These are phyloP conservation scores for Wickerhamomyces ciferrii DNA, from an alignment of 805 yeast species.

Conservation along the genomic window DNA sequence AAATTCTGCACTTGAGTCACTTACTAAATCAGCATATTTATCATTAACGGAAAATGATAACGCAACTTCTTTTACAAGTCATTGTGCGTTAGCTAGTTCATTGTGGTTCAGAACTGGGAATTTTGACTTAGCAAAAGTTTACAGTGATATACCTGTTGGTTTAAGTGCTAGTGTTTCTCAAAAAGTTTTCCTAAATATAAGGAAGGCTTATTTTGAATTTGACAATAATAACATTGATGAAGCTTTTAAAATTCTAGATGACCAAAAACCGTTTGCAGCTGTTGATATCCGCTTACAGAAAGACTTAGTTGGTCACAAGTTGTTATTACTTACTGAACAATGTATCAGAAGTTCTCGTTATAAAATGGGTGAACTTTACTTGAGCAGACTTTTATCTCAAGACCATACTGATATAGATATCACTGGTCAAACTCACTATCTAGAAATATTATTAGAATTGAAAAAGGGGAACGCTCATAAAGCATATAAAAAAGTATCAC, in stretches of 20 bases:
- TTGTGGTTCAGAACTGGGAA: conserved; percentile 52
- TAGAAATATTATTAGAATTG: conserved; percentile 17
- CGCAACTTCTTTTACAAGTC: conserved; percentile 31
- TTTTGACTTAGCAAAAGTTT: conserved; percentile 38
- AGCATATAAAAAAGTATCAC: conserved; percentile 18
- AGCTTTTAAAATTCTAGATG: conserved; percentile 31
- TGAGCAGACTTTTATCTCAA: conserved; percentile 18
- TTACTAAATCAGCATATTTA: conserved; percentile 50
- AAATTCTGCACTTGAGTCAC: conserved; percentile 44
- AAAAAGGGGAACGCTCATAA: conserved; percentile 15
- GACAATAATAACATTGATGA: conserved; percentile 34
- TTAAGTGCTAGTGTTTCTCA: conserved; percentile 34
- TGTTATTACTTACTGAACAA: conserved; percentile 32
- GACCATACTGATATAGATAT: conserved; percentile 21
- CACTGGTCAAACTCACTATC: conserved; percentile 22
- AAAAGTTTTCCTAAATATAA: conserved; percentile 30
- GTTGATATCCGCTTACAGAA: conserved; percentile 27
- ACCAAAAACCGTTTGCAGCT: conserved; percentile 19
- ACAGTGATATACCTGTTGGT: conserved; percentile 40
- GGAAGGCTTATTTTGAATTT: conserved; percentile 33
- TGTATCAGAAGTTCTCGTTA: conserved; percentile 22
- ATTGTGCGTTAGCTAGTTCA: conserved; percentile 39
- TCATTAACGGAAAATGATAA: conserved; percentile 40
- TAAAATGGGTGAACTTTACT: conserved; percentile 19
- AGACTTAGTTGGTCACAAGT: conserved; percentile 33